phyloP scores from a whole-genome alignment of 2,329 filamentous ascomycete genomes.

The Botrytis hyacinthi region DNA sequence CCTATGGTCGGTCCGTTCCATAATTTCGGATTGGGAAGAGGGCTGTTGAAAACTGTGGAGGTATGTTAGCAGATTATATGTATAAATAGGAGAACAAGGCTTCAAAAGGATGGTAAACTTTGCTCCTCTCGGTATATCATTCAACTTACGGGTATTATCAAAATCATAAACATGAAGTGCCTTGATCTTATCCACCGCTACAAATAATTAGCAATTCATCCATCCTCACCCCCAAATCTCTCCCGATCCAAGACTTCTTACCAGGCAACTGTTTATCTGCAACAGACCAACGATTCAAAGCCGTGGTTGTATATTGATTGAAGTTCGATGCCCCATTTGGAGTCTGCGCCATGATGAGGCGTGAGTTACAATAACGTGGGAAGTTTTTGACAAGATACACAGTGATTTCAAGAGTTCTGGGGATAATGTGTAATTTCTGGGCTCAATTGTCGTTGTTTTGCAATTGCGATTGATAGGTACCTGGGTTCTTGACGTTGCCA shows the following conservation, averaged over 20 bases:
- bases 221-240: not conserved
- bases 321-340: constrained; percentile 24
- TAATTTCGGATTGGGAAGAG: constrained; percentile 81
- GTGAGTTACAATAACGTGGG: constrained; percentile 24
- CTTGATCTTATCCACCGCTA: constrained; percentile 66
- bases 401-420: too few species aligned
- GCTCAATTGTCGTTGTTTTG: not conserved
- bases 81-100: not conserved
- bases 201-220: constrained; percentile 25
- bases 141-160: constrained; percentile 81
- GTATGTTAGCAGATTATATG: not conserved
- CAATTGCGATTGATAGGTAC: not conserved
- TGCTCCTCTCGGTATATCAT: not conserved
- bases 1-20: constrained; percentile 82
- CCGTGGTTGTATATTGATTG: constrained; percentile 59
- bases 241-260: constrained; percentile 37
- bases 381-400: too few species aligned
- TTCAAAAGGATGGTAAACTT: not conserved
- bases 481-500: not conserved
- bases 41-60: constrained; percentile 77
- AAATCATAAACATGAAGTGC: constrained; percentile 94
- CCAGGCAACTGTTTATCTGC: constrained; percentile 68
- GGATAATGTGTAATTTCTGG: too few species aligned
- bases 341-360: constrained; percentile 25
- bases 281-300: constrained; percentile 81